Evolutionary conservation across 805 yeast species (phyloP), one percentile per base, ranked within the genome.

Genomic region (Saccharomycopsis sp.): DNA sequence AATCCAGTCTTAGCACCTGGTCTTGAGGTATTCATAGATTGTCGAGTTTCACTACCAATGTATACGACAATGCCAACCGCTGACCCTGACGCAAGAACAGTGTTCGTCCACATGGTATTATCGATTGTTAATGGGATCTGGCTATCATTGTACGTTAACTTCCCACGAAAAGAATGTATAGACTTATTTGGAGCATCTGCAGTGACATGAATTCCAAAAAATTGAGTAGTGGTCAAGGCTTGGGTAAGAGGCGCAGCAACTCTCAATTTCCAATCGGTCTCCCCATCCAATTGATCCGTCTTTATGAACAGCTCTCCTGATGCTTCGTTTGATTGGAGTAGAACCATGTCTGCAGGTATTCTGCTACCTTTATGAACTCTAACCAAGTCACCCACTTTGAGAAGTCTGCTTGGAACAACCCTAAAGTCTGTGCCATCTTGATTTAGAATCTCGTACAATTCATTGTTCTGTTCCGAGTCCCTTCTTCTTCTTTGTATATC

Each of bases 281-380:
- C 99, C 56, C 99, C 99, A 60, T 92, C 99, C 38, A 92, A 67
- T 62, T 92, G 99, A 64, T 92, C 99, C 0, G 99, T 92, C 53
- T 94, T 83, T 49, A 92, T 84, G 53, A 94, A 92, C 2, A 88
- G 72, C 55, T 92, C 99, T 5, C 96, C 96, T 3, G 72, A 68
- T 2, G 68, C 56, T 55, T 85, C 96, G 42, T 86, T 77, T 1
- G 95, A 79, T 55, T 85, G 94, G 33, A 92, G 62, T 20, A 92
- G 60, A 5, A 92, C 64, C 76, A 87, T 69, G 59, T 92, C 99
- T 0, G 98, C 97, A 0, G 99, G 99, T 2, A 92, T 74, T 41
- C 98, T 73, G 43, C 73, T 76, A 54, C 82, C 94, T 52, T 88
- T 89, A 50, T 80, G 77, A 10, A 92, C 54, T 45, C 70, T 68